Percentiles rank a stretch among this genome's conserved stretches.
phyloP scores from a whole-genome alignment of 805 yeast species.

The Geotrichum ghanense region DNA sequence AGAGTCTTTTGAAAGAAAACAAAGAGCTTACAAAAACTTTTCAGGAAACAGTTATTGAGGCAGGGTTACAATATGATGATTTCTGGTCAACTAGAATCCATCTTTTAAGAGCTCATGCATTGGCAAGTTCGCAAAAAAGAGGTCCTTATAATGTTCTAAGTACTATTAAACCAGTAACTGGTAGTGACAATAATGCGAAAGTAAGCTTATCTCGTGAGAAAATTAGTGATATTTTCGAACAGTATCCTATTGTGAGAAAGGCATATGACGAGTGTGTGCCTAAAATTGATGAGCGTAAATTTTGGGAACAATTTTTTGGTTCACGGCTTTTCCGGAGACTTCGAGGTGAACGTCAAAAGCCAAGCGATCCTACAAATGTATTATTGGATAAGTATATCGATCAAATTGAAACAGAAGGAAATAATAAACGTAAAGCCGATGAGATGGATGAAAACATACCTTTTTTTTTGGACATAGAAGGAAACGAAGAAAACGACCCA shows the following conservation, averaged over 20 bases:
- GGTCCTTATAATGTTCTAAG: slow-evolving; percentile 93
- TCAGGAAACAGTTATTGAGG: slow-evolving; percentile 69
- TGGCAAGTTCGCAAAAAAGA: slow-evolving; percentile 69
- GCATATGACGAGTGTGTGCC: slow-evolving; percentile 93
- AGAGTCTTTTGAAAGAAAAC: slow-evolving; percentile 59
- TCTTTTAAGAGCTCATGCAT: slow-evolving; percentile 72
- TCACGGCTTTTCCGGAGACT: slow-evolving; percentile 78
- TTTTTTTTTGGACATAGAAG: slow-evolving; percentile 66
- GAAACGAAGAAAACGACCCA: slow-evolving; percentile 73
- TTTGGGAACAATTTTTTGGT: slow-evolving; percentile 93
- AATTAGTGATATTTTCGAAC: slow-evolving; percentile 79
- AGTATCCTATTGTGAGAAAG: slow-evolving; percentile 80
- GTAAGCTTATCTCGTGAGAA: slow-evolving; percentile 87
- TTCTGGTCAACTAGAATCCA: slow-evolving; percentile 83
- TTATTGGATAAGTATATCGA: slow-evolving; percentile 70
- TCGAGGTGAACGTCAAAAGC: slow-evolving; percentile 75
- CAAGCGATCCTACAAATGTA: slow-evolving; percentile 71
- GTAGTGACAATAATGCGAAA: slow-evolving; percentile 85
- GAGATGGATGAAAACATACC: slow-evolving; percentile 37
- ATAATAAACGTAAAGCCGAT: slow-evolving; percentile 10
- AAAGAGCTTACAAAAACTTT: slow-evolving; percentile 60
- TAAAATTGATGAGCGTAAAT: slow-evolving; percentile 75
- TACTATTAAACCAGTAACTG: slow-evolving; percentile 88
- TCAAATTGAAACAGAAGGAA: slow-evolving; percentile 3
- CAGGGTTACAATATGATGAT: slow-evolving; percentile 63